Conservation (phyloP, 352 stramenopile genomes). For the Phytophthora tentaculata region DNA sequence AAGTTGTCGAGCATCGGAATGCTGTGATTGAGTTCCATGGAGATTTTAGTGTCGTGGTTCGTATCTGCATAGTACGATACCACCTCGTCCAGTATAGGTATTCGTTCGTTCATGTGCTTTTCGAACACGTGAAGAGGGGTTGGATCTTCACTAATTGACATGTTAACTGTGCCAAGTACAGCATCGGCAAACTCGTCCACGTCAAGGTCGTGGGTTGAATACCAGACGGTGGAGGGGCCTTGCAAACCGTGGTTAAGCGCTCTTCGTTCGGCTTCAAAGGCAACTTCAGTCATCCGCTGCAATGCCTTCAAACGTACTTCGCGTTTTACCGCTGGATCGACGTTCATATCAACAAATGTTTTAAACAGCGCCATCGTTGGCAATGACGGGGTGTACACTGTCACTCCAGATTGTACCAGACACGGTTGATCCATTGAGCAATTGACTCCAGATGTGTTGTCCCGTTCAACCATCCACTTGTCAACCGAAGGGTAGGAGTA, state of each 20-base stretch:
- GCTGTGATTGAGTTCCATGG: constrained; percentile 32
- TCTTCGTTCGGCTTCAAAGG: constrained; percentile 51
- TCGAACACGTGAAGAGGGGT: constrained; percentile 44
- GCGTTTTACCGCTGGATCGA: constrained; percentile 27
- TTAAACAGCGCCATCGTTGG: constrained; percentile 30
- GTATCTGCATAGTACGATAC: constrained; percentile 56
- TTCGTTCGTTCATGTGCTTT: constrained; percentile 29
- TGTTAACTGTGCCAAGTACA: constrained; percentile 51
- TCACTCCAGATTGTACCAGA: constrained; percentile 60
- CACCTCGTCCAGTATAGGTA: constrained; percentile 37
- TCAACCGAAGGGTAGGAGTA: constrained; percentile 52
- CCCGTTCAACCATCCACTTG: constrained; percentile 21
- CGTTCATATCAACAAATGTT: constrained; percentile 23
- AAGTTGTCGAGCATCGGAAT: constrained; percentile 40
- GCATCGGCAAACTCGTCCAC: constrained; percentile 65
- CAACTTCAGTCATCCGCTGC: constrained; percentile 39
- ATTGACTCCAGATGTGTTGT: constrained; percentile 3
- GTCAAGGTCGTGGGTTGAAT: constrained; percentile 55
- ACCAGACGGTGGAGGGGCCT: constrained; percentile 67
- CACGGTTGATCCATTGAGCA: constrained; percentile 41
- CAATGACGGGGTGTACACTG: constrained; percentile 64
- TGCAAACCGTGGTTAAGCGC: constrained; percentile 53
- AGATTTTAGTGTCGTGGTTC: constrained; percentile 33
- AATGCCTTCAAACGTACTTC: constrained; percentile 39
- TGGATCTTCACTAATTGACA: constrained; percentile 27